A percentile compares a stretch with the other conserved stretches of the same genome.
These are phyloP conservation scores for Physaria fendleri DNA, from an alignment of 345 rosid genomes.

Conservation along the genomic window DNA sequence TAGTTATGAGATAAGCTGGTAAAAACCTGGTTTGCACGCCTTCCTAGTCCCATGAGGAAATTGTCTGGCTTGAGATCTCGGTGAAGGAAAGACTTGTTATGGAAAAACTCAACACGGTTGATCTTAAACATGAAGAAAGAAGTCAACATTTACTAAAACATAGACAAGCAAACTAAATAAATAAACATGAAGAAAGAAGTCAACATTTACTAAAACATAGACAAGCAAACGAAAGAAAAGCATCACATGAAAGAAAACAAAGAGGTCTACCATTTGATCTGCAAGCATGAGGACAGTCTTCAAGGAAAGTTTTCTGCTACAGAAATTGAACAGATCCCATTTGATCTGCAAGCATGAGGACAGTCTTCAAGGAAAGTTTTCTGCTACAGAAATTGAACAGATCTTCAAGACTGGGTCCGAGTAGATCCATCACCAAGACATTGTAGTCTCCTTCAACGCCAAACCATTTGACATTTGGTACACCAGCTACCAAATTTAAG, in stretches of 20 bases:
- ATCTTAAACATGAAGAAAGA: slow-evolving; percentile 27
- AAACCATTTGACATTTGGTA: slow-evolving; percentile 57
- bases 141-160: neutral
- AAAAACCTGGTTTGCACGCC: slow-evolving; percentile 53
- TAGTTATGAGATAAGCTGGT: neutral
- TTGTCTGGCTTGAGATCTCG: slow-evolving; percentile 59
- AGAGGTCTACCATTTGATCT: slow-evolving; percentile 46
- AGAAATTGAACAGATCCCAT: slow-evolving; percentile 57
- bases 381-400: slow-evolving; percentile 53
- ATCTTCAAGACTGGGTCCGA: slow-evolving; percentile 70
- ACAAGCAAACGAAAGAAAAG: neutral
- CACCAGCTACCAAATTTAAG: slow-evolving; percentile 42
- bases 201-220: neutral
- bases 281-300: slow-evolving; percentile 69
- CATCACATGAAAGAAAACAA: neutral
- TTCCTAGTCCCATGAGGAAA: slow-evolving; percentile 54
- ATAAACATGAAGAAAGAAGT: neutral
- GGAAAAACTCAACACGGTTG: slow-evolving; percentile 46
- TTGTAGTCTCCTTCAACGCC: slow-evolving; percentile 61
- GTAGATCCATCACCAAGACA: slow-evolving; percentile 55
- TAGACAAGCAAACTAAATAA: neutral
- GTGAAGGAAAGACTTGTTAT: slow-evolving; percentile 53
- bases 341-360: slow-evolving; percentile 69
- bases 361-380: slow-evolving; percentile 57
- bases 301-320: slow-evolving; percentile 52